Evolutionary conservation across 768 basidiomycete genomes (phyloP), one percentile per base, ranked within the genome.

Genomic region (Tremella fuciformis): DNA sequence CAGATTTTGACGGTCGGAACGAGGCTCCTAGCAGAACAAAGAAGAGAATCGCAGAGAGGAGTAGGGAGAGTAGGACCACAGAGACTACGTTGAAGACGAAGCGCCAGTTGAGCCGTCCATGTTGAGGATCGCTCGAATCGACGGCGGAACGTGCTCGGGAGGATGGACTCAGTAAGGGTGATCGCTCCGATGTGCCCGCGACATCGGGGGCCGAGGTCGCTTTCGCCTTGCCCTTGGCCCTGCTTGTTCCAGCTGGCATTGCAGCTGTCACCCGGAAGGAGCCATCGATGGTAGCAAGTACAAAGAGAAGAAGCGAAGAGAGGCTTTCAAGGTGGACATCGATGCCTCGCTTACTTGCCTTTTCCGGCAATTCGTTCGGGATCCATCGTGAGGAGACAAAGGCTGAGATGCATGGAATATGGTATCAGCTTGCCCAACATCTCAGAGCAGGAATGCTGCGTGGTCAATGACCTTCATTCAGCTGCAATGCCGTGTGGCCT

Each of bases 1-100:
- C 72, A 3, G 59, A 44, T 15, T 59, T 47, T 7, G 69, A 66
- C 2, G 74, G 73, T 25, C 64, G 61, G 55, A 64, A 74, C 3
- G 75, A 75, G 15, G 59, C 57, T 2, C 60, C 61, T 9, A 76
- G 53, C 0, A 74, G 56, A 2, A 60, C 60, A 11, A 69, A 24
- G 52, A 76, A 65, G 1, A 77, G 62, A 6, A 50, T 13, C 16
- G 56, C 9, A 2, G 65, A 50, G 24, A 74, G 42, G 1, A 67
- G 11, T 22, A 76, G 25, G 1, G 74, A 65, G 19, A 62, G 41
- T 0, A 67, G 19, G 46, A 70, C 52, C 24, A 76, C 50, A 15
- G 59, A 13, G 11, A 55, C 6, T 2, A 61, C 70, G 37, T 59
- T 39, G 29, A 72, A 42, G 41, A 64, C 55, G 2, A 60, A 57